Base-by-base conservation (phyloP, 176 grass and related monocot genomes). In the Pontederia crassipes region DNA sequence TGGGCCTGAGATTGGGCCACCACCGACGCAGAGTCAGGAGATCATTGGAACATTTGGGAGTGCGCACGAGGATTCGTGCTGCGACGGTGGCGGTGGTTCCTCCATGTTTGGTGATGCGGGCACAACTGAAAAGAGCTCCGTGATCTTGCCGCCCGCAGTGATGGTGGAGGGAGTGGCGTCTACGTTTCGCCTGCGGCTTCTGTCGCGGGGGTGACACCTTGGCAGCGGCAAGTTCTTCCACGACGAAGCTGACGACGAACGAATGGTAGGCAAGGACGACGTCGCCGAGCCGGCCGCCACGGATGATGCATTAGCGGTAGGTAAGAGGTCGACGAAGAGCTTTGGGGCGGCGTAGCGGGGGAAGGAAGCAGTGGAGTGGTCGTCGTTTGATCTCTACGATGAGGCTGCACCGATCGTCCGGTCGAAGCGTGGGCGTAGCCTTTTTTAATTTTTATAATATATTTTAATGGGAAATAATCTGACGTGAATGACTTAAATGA, bases 361-460 rank as follows among this genome's bases (percentile, higher is more conserved):
- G n/a, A n/a, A n/a, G n/a, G n/a, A n/a, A n/a, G n/a, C n/a, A n/a
- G n/a, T n/a, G n/a, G n/a, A n/a, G n/a, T n/a, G n/a, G n/a, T n/a
- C n/a, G n/a, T n/a, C n/a, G n/a, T n/a, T n/a, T n/a, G n/a, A n/a
- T n/a, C n/a, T n/a, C n/a, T n/a, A n/a, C 71, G 59, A 63, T n/a
- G 71, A 73, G 26, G 61, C 71, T 4, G 71, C 59, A 48, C 71
- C 71, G 8, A 64, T 73, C 71, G 71, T 73, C 48, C 71, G 71
- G 17, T 73, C 71, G 16, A 73, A 73, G 71, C 49, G 71, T 4
- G 71, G 71, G 20, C 52, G 71, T 48, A 73, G 13, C 59, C 71
- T n/a, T n/a, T n/a, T n/a, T n/a, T n/a, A n/a, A n/a, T n/a, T n/a
- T n/a, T n/a, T n/a, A n/a, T n/a, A n/a, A n/a, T n/a, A n/a, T n/a